Conservation (phyloP, 1,284 basidiomycete genomes). For the Calocybe gambosa region DNA sequence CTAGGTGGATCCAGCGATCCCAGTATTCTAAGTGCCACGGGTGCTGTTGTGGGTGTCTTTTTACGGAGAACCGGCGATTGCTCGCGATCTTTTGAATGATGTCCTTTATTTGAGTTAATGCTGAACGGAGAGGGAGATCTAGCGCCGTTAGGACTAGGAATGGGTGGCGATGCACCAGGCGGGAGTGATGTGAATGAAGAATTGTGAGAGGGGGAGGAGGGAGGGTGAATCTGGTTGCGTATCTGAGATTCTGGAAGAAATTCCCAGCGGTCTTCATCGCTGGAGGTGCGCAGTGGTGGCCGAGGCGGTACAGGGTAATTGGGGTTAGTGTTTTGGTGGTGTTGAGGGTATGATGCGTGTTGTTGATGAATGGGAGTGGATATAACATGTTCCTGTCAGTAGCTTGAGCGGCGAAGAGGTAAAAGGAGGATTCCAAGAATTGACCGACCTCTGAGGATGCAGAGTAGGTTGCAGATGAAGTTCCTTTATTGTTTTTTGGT, state of each 20-base stretch:
- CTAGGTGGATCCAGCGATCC: constrained; percentile 51
- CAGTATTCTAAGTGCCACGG: constrained; percentile 48
- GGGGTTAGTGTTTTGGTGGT: constrained; percentile 1
- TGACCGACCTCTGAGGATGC: constrained; percentile 12
- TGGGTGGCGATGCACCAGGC: constrained; percentile 25
- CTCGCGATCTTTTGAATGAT: constrained; percentile 19
- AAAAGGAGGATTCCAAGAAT: not conserved
- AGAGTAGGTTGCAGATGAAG: not conserved
- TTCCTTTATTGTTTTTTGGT: constrained; percentile 12
- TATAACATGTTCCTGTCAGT: not conserved
- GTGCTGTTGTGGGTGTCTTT: constrained; percentile 21
- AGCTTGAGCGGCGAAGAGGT: not conserved
- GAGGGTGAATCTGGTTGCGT: not conserved
- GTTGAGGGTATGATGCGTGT: constrained; percentile 16
- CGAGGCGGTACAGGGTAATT: constrained; percentile 6
- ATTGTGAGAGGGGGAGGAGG: not conserved
- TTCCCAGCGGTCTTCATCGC: constrained; percentile 38
- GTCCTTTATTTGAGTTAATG: constrained; percentile 22
- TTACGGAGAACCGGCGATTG: constrained; percentile 15
- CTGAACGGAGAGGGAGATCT: constrained; percentile 41
- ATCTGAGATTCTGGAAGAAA: constrained; percentile 22
- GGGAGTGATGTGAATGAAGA: constrained; percentile 17
- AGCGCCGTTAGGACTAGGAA: constrained; percentile 23
- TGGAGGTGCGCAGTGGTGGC: constrained; percentile 16
- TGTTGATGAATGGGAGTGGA: constrained; percentile 19